A percentile compares a stretch with the other conserved stretches of the same genome.
Conservation (phyloP, 1,284 basidiomycete species). For the Athelia psychrophila region DNA sequence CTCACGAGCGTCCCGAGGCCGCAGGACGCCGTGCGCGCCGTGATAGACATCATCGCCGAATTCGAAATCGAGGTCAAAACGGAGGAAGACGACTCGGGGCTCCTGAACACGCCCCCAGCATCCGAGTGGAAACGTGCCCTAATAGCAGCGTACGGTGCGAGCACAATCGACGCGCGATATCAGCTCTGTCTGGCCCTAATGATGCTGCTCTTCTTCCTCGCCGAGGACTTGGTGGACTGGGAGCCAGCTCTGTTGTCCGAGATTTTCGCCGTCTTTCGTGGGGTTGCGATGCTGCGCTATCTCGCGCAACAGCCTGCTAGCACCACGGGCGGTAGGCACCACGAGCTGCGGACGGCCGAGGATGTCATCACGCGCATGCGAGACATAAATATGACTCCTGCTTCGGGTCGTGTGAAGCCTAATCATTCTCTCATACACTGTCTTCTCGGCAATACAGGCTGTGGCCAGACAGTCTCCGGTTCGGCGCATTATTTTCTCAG, state of each 20-base stretch:
- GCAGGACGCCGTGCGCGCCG: conserved; percentile 49
- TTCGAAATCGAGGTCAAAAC: conserved; percentile 69
- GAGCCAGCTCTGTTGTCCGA: conserved; percentile 66
- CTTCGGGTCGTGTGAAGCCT: conserved; percentile 42
- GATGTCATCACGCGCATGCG: conserved; percentile 65
- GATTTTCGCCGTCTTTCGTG: conserved; percentile 76
- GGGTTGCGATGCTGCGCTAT: conserved; percentile 63
- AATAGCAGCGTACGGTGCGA: conserved; percentile 56
- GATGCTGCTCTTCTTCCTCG: conserved; percentile 69
- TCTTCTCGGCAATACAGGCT: conserved; percentile 53
- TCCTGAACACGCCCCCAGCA: conserved; percentile 47
- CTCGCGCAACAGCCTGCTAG: conserved; percentile 53
- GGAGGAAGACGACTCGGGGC: conserved; percentile 65
- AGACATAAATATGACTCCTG: conserved; percentile 67
- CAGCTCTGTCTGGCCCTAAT: conserved; percentile 66
- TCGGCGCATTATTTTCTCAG: conserved; percentile 71
- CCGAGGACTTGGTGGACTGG: conserved; percentile 58
- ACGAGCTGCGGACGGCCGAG: conserved; percentile 42
- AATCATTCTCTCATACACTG: conserved; percentile 72
- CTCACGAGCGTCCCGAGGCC: conserved; percentile 55
- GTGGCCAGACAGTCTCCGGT: conserved; percentile 43
- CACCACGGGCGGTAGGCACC: conserved; percentile 12
- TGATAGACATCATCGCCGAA: conserved; percentile 66
- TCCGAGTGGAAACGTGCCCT: conserved; percentile 64
- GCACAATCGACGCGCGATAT: conserved; percentile 67